Evolutionary conservation across 2,329 filamentous ascomycete genomes (phyloP), one percentile per base, ranked within the genome.

Genomic region (Ophiosphaerella korrae): DNA sequence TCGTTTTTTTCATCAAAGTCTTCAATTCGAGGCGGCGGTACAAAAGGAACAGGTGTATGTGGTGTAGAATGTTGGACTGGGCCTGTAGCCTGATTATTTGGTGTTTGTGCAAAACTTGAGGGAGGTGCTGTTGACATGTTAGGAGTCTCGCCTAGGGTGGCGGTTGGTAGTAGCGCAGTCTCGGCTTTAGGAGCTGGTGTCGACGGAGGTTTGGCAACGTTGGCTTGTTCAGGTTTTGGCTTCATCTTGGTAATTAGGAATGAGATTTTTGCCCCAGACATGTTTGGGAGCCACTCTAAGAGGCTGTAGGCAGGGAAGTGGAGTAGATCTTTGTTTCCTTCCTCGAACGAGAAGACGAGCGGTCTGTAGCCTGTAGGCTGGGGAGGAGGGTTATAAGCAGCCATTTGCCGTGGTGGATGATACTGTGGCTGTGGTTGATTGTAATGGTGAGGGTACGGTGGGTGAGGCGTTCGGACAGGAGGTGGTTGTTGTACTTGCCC

Each of bases 281-380:
- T 82, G 3, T 72, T 71, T n/a, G 80, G 78, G 1, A 86, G 76
- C 64, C 84, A 86, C 67, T 94, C 89, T 42, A 93, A 71, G 31
- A 93, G 87, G 71, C 87, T 89, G 67, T 89, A 88, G 59, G 87
- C 89, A 2, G 90, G 90, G 57, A 94, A 92, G 41, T 90, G 75
- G 67, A 89, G 92, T 23, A 89, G 83, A 69, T 93, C 89, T 39
- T 88, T 88, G 36, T 71, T 72, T n/a, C 71, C 71, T 44, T 74
- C 69, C 3, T 64, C 63, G 45, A 76, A 76, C 23, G 73, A 70
- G 45, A 76, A 73, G 13, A 72, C 64, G 18, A 76, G 54, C 1
- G 56, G 74, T 67, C 56, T 75, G 71, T 57, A 80, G 8, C 38
- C 39, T 71, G 62, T 76, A 71, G 68, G 70, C 74, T 51, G 73